Conservation (phyloP, 148 eudicot species). For the Rhododendron henanense region DNA sequence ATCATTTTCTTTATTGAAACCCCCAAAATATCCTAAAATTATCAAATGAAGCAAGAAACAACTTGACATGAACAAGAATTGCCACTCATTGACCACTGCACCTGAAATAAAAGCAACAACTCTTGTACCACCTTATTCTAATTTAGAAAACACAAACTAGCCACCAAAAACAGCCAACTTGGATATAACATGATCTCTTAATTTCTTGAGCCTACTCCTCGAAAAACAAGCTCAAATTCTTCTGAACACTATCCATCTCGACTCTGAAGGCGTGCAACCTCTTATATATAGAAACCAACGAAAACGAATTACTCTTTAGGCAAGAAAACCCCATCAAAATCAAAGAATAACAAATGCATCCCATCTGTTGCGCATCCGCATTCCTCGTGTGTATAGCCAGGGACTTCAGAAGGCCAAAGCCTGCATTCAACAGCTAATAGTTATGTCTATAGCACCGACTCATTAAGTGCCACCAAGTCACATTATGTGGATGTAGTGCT, state of each 20-base stretch:
- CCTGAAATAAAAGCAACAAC: background rate
- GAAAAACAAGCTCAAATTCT: background rate
- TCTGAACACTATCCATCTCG: background rate
- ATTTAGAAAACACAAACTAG: background rate
- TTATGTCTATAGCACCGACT: background rate
- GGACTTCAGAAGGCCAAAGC: background rate
- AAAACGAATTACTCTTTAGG: no score
- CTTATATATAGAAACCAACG: background rate
- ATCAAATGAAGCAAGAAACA: background rate
- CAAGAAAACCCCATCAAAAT: background rate
- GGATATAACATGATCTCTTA: background rate
- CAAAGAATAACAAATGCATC: constrained; percentile 10
- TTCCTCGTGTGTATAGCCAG: background rate
- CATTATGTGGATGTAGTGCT: background rate
- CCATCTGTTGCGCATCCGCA: background rate
- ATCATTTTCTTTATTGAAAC: background rate
- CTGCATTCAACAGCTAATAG: constrained; percentile 1
- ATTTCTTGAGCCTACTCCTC: background rate
- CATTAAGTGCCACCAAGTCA: background rate
- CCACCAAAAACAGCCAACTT: no score
- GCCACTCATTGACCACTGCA: background rate
- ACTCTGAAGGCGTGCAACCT: background rate
- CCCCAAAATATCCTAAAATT: background rate
- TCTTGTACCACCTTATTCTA: background rate
- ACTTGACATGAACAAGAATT: background rate